Conservation (phyloP, 306 rosid genomes). For the Leucaena leucocephala region DNA sequence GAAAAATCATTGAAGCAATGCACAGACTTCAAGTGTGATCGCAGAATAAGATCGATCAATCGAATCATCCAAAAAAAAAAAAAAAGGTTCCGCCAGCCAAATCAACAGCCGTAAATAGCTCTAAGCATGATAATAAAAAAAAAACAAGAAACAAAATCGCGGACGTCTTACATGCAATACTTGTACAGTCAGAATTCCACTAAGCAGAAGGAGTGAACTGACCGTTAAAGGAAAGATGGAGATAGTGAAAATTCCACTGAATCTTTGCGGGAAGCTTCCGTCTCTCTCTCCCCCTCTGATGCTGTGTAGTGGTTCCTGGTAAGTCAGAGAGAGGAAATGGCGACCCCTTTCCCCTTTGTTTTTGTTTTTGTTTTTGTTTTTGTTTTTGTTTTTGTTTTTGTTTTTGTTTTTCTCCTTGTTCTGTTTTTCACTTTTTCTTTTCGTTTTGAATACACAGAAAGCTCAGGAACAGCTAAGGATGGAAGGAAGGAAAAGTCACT, state of each 20-base stretch:
- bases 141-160: not conserved
- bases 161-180: not conserved
- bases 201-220: conserved; percentile 11
- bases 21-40: conserved; percentile 3
- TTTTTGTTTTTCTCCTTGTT: conserved; percentile 19
- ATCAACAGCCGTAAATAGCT: not conserved
- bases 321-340: conserved; percentile 20
- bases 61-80: not conserved
- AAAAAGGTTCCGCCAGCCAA: conserved; percentile 21
- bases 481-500: conserved; percentile 9
- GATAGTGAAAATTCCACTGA: conserved; percentile 26
- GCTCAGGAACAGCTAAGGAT: not conserved
- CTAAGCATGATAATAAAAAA: not conserved
- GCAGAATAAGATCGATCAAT: conserved; percentile 21
- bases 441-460: conserved; percentile 15
- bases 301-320: not conserved
- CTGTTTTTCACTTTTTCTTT: conserved; percentile 17
- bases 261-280: conserved; percentile 33
- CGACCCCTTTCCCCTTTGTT: conserved; percentile 36
- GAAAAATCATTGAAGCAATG: not conserved
- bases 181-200: not conserved
- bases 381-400: too few relatives aligned
- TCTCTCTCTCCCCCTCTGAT: not conserved
- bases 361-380: too few relatives aligned
- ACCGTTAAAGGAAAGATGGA: conserved; percentile 37